Conservation (phyloP, 2,329 filamentous ascomycete genomes). For the Bipolaris gigantea region DNA sequence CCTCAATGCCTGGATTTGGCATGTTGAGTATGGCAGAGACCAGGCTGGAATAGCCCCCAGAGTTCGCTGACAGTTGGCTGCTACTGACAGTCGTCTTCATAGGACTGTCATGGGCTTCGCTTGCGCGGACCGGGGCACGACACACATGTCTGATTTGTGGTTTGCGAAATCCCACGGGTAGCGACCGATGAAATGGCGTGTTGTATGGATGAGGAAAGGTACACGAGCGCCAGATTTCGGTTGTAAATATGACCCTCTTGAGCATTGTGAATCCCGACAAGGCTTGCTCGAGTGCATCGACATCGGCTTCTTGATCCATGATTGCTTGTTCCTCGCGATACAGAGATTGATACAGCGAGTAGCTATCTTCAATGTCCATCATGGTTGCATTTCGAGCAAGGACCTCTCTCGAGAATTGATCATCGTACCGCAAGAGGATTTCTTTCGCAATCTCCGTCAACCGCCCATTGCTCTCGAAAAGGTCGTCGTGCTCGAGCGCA, state of each 20-base stretch:
- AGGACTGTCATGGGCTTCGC: background rate
- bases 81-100: background rate
- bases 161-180: constrained; percentile 48
- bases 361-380: constrained; percentile 31
- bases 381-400: constrained; percentile 18
- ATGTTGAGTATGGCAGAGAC: constrained; percentile 30
- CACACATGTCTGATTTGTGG: constrained; percentile 40
- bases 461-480: constrained; percentile 12
- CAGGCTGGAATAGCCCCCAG: constrained; percentile 40
- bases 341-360: constrained; percentile 37
- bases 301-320: constrained; percentile 31
- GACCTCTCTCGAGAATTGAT: constrained; percentile 16
- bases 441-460: constrained; percentile 23
- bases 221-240: constrained; percentile 44
- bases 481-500: constrained; percentile 14
- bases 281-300: constrained; percentile 38
- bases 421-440: constrained; percentile 17
- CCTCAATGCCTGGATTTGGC: constrained; percentile 32
- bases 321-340: constrained; percentile 40
- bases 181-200: constrained; percentile 49
- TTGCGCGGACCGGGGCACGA: constrained; percentile 3
- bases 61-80: constrained; percentile 11
- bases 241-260: constrained; percentile 46
- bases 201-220: constrained; percentile 45
- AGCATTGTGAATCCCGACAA: constrained; percentile 44